Base-by-base conservation (phyloP, 2,329 filamentous ascomycete species). In the Colletotrichum abscissum region DNA sequence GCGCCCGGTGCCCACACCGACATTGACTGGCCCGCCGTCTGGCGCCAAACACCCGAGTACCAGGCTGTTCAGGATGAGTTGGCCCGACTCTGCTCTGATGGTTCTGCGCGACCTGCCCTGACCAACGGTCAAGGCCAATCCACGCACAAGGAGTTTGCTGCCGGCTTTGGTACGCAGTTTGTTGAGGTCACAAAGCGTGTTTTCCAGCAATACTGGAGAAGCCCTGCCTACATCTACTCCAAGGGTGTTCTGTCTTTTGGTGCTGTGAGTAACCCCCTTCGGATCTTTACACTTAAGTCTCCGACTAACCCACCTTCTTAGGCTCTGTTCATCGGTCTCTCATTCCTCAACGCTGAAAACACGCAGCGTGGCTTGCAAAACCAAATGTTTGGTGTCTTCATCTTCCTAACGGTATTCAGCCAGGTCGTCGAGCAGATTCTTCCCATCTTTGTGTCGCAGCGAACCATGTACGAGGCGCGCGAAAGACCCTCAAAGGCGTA, bases 331-430 rank as follows among this genome's bases (percentile, higher is more conserved):
- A 91, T 94, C 71, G 92, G 92, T 1, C 90, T 93, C 77, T 92
- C 90, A 0, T 92, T 94, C 78, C 90, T 88, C 79, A 88, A 91
- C 28, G 86, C 89, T 3, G 84, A 89, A 30, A 88, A 88, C 74
- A 90, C 89, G 0, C 85, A 89, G 57, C 90, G 92, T 74, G 92
- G 92, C 38, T 84, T 94, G 9, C 92, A 94, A 77, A 92, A 94
- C 78, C 90, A 92, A 68, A 88, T 94, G 82, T 94, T 94, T 78
- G 88, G 87, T 67, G 89, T 94, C 66, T 94, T 95, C 82, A 91
- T 94, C 87, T 85, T 94, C 74, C 83, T 90, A 68, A 93, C 90
- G 16, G 91, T 94, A 79, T 94, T 95, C 81, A 89, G 90, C 30
- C 87, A 90, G 67, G 81, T 93, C 59, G 87, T 90, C 0, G 88